Evolutionary conservation across 2,329 filamentous ascomycete species (phyloP).

Genomic region (Penicillium sp.): DNA sequence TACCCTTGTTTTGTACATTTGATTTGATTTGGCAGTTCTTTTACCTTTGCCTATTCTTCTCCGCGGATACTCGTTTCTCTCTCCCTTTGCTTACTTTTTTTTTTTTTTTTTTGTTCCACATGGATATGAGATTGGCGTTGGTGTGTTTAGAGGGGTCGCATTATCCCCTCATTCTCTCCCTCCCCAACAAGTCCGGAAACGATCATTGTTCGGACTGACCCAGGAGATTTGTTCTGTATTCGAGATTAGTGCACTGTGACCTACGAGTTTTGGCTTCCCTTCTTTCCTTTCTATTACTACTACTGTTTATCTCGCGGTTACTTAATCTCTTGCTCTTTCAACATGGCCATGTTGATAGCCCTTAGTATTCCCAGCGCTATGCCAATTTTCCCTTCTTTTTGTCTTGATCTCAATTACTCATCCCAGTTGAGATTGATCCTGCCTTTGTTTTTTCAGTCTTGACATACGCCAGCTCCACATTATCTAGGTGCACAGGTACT

Average conservation of each 20-base stretch:
- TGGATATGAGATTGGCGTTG: conserved; percentile 40
- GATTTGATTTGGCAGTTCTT: conserved; percentile 13
- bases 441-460: not conserved
- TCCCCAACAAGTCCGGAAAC: conserved; percentile 4
- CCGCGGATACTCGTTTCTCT: conserved; percentile 18
- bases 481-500: not conserved
- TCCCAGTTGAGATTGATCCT: not conserved
- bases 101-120: conserved; percentile 20
- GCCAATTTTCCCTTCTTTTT: conserved; percentile 2
- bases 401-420: not conserved
- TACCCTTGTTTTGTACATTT: conserved; percentile 44
- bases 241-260: conserved; percentile 30
- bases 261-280: conserved; percentile 29
- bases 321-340: conserved; percentile 23
- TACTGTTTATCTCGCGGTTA: conserved; percentile 28
- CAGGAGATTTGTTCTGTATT: conserved; percentile 20
- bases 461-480: not conserved
- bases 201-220: conserved; percentile 8
- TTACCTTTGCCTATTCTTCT: not conserved
- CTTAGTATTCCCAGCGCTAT: conserved; percentile 3
- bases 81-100: conserved; percentile 17
- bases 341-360: conserved; percentile 8
- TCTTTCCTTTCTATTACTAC: conserved; percentile 31
- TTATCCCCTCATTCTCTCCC: conserved; percentile 19
- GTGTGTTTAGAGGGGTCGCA: conserved; percentile 34